Base-by-base conservation (phyloP, 2,329 filamentous ascomycete species). In the Teratosphaeria viscida region DNA sequence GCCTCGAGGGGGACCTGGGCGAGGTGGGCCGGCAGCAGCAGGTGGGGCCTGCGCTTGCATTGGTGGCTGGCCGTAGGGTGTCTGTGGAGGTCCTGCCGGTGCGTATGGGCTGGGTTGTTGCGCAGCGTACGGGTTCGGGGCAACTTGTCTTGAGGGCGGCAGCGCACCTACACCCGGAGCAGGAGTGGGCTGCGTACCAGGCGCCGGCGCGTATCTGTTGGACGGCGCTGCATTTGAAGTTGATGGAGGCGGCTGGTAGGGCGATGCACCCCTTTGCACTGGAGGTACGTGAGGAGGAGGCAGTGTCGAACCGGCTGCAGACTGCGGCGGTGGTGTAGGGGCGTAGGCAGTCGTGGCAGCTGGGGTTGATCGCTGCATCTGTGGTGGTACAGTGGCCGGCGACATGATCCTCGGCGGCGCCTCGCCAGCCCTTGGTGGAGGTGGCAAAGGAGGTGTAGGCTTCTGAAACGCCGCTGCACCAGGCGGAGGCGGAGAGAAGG, bases 161-260 rank as follows among this genome's bases (percentile, higher is more conserved):
- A 75, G 43, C 43, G 43, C 72, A 29, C 61, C 63, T n/a, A 12
- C 34, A 8, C 66, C 66, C 10, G 68, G 67, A 12, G 70, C 69
- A 10, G 71, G 70, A 10, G 75, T 71, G 76, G 78, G 73, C 75
- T 84, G 67, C 76, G 79, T 59, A 73, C 85, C 75, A 76, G 85
- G 77, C 77, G 85, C 78, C 77, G 81, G 75, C 78, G 89, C 86
- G 72, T 95, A 95, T 68, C 90, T 81, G 76, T 85, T 90, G 10
- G 85, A 82, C 5, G 87, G 83, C n/a, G 89, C 85, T 5, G 84
- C 78, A 19, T 79, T 81, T 34, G 71, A 72, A 1, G 63, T 68
- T 10, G 85, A 78, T 6, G 89, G 89, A 58, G 92, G 88, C 43
- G 88, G 84, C 68, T 92, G 90, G 74, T 96, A 96, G 5, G 92